These are phyloP conservation scores for Pochonia chlamydosporia DNA, from an alignment of 2,329 filamentous ascomycete species.

Conservation along the genomic window DNA sequence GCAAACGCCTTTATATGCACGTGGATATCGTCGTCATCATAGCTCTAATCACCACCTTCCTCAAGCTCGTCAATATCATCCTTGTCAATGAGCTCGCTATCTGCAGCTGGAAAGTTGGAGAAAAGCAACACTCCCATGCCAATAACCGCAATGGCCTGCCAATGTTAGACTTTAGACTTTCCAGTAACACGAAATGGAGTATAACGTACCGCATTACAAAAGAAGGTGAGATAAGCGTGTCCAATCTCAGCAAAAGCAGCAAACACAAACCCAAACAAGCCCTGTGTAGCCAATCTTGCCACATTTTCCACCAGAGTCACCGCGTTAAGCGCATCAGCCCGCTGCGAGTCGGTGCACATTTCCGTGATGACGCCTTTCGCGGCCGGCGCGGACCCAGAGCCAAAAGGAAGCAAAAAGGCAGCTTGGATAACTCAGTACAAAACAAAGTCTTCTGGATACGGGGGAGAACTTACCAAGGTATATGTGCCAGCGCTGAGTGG, in stretches of 20 bases:
- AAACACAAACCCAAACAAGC: constrained; percentile 63
- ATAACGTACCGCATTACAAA: constrained; percentile 54
- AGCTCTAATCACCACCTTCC: background rate
- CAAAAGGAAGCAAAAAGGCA: constrained; percentile 59
- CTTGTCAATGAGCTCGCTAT: constrained; percentile 28
- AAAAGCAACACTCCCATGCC: constrained; percentile 34
- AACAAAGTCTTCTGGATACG: background rate
- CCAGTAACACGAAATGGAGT: background rate
- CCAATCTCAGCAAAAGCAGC: constrained; percentile 55
- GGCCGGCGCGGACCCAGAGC: constrained; percentile 62
- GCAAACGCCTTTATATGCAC: too few relatives aligned
- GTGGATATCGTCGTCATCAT: background rate
- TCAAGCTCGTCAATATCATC: background rate
- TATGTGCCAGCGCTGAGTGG: constrained; percentile 60
- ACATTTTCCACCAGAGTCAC: constrained; percentile 67
- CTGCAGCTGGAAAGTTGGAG: constrained; percentile 35
- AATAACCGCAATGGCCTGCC: constrained; percentile 44
- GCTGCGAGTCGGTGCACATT: constrained; percentile 57
- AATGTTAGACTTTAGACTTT: background rate
- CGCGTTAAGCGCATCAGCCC: constrained; percentile 61
- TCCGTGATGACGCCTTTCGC: constrained; percentile 70
- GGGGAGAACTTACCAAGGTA: constrained; percentile 43
- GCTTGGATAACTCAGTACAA: constrained; percentile 27
- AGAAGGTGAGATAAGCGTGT: constrained; percentile 57
- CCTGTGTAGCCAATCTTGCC: constrained; percentile 56